Evolutionary conservation across 306 rosid genomes (phyloP).

Genomic region (Pterocarpus macrocarpus): DNA sequence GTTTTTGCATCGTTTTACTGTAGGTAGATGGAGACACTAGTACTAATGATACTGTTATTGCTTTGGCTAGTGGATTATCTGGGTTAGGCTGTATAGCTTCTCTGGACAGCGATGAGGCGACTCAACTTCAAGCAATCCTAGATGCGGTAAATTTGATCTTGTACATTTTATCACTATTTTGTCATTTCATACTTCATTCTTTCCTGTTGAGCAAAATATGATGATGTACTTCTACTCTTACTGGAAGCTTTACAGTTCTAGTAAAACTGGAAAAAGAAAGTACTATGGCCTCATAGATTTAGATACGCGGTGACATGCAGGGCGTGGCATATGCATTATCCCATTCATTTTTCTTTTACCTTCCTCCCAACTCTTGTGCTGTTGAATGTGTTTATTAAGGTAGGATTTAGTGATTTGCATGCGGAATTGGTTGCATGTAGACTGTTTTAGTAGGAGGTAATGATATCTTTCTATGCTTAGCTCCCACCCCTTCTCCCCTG

Average conservation of each 20-base stretch:
- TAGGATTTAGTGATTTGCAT: constrained; percentile 11
- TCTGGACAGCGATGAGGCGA: constrained; percentile 66
- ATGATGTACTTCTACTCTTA: constrained; percentile 1
- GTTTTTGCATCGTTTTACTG: constrained; percentile 36
- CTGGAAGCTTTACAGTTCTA: constrained; percentile 21
- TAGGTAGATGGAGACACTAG: constrained; percentile 99
- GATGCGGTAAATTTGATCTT: constrained; percentile 69
- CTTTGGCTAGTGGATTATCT: constrained; percentile 91
- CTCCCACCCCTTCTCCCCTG: neutral
- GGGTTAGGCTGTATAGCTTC: constrained; percentile 73
- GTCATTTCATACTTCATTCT: neutral
- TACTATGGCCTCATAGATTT: neutral
- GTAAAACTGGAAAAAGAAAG: constrained; percentile 28
- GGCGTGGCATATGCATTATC: neutral
- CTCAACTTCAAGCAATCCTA: constrained; percentile 85
- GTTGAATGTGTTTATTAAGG: neutral
- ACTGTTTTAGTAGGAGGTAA: neutral
- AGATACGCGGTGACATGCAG: constrained; percentile 18
- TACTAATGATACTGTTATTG: constrained; percentile 94
- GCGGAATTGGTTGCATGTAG: constrained; percentile 1
- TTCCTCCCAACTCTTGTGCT: neutral
- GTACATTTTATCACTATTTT: constrained; percentile 31
- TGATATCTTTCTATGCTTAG: neutral
- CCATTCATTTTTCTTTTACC: constrained; percentile 1
- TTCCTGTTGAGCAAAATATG: constrained; percentile 21